Base-by-base conservation (phyloP, 1,284 basidiomycete species). In the Trametes versicolor region DNA sequence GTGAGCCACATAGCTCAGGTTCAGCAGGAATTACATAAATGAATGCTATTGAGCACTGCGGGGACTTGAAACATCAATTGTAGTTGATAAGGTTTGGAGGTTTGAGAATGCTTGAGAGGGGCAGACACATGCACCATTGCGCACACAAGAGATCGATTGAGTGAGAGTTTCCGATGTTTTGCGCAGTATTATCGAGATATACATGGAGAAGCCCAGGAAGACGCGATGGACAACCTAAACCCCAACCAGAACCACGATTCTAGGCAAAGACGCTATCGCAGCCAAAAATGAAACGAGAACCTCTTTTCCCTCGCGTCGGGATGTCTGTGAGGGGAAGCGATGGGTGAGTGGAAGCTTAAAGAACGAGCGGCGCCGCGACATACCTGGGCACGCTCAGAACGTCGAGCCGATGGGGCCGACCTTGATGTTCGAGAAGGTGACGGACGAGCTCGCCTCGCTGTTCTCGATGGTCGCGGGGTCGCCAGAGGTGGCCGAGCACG, bases 401-500 rank as follows among this genome's bases (percentile, higher is more conserved):
- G 85, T 87, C 55, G 82, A 81, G 64, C 80, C 82, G 72, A 87
- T 80, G 65, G 80, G 76, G 59, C 85, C 85, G 71, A 82, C 80
- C 69, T 79, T 82, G 77, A 87, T 85, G 81, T 86, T 85, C 27
- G 84, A 86, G 79, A 79, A 87, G 60, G 76, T 79, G 69, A 87
- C 76, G 23, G 57, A 53, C 23, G 64, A 62, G 49, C 25, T 25
- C n/a, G 63, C 29, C 34, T 56, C 48, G 29, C 37, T 25, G 57
- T 72, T 47, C 68, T 78, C 76, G 66, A 77, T 72, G 27, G 72
- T 66, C 41, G 70, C 51, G 56, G 78, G 77, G 19, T 41, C 55
- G 48, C 43, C 58, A 32, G 57, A 45, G 39, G 59, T 76, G 41
- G 83, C 81, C 2, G 83, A 61, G 74, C 86, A 87, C 19, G 80